A percentile compares a stretch with the other conserved stretches of the same genome.
Conservation (phyloP, 108 stramenopile genomes). For the Cyclotella cryptica region DNA sequence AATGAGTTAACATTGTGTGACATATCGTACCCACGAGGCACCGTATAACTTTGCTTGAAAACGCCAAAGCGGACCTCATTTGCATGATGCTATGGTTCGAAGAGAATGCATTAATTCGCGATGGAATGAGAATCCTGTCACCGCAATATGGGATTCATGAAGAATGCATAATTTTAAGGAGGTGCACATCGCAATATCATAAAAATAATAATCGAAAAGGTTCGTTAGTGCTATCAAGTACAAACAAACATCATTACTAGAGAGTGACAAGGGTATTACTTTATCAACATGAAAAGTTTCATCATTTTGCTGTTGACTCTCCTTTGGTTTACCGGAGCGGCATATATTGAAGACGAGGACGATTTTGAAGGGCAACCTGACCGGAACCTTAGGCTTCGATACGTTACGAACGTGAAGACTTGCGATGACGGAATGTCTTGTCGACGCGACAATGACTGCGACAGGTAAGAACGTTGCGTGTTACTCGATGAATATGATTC, state of each 20-base stretch:
- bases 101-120: too few species aligned
- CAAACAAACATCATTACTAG: not conserved
- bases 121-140: slow-evolving; percentile 8
- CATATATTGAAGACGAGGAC: not conserved
- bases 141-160: not conserved
- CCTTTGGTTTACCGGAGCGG: slow-evolving; percentile 2
- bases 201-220: not conserved
- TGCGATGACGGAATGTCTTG: not conserved
- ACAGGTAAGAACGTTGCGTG: not conserved
- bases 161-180: not conserved
- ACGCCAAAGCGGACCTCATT: not conserved
- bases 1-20: too few species aligned
- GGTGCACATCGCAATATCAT: not conserved
- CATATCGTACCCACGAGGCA: too few species aligned
- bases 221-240: not conserved
- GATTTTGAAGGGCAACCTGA: not conserved
- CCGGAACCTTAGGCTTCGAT: not conserved
- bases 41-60: too few species aligned
- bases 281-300: not conserved
- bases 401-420: not conserved
- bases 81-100: not conserved
- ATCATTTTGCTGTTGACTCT: slow-evolving; percentile 8
- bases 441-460: not conserved
- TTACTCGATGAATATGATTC: not conserved
- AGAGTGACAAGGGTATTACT: not conserved